Evolutionary conservation across 441 rosid genomes (phyloP).

Genomic region (Gossypium gossypioides): DNA sequence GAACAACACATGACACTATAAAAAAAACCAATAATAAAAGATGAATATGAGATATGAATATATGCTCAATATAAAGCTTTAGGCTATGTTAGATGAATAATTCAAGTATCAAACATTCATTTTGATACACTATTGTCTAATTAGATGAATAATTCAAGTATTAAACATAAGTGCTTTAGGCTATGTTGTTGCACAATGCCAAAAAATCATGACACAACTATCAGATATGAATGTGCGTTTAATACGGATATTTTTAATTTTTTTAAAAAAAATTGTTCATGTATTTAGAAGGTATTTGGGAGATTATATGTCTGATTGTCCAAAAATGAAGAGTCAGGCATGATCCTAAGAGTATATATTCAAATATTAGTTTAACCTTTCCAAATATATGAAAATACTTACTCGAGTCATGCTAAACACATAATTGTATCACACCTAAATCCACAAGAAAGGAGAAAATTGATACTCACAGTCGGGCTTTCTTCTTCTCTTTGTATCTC

Average conservation of each 20-base stretch:
- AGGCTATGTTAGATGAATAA: too few relatives aligned
- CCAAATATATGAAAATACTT: neutral
- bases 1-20: neutral
- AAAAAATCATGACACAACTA: neutral
- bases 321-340: neutral
- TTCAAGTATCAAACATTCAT: too few relatives aligned
- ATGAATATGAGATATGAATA: too few relatives aligned
- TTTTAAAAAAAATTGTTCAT: neutral
- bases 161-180: too few relatives aligned
- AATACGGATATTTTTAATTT: neutral
- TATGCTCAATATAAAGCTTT: too few relatives aligned
- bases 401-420: neutral
- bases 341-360: neutral
- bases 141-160: too few relatives aligned
- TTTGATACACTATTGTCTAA: too few relatives aligned
- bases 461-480: conserved; percentile 37
- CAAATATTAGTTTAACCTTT: neutral
- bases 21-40: neutral
- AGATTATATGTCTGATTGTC: neutral
- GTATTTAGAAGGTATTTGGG: neutral
- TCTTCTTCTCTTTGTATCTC: conserved; percentile 57
- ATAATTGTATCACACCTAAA: neutral
- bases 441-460: conserved; percentile 3
- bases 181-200: neutral
- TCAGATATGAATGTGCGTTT: neutral